Percentiles rank a stretch among this genome's conserved stretches.
These are phyloP conservation scores for Talaromyces nanjingensis DNA, from an alignment of 495 filamentous ascomycete genomes.

Conservation along the genomic window DNA sequence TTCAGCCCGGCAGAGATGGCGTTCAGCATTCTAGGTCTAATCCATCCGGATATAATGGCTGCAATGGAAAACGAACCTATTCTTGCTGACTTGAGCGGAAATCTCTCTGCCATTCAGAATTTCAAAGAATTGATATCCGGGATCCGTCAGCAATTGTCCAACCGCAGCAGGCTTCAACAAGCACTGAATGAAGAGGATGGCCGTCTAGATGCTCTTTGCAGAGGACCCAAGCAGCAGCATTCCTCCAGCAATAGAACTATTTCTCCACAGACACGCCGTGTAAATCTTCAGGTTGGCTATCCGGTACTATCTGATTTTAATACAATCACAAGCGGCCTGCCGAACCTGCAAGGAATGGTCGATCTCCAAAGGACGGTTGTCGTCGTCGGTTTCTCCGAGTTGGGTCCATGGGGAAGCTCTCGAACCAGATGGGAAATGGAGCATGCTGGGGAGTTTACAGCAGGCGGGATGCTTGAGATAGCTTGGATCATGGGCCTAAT, in stretches of 20 bases:
- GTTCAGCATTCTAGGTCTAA: slow-evolving; percentile 13
- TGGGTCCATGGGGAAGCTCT: slow-evolving; percentile 18
- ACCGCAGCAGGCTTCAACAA: slow-evolving; percentile 55
- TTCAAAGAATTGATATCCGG: neutral
- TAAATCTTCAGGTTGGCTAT: slow-evolving; percentile 5
- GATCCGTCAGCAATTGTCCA: slow-evolving; percentile 58
- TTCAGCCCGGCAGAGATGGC: slow-evolving; percentile 20
- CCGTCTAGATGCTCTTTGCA: no score
- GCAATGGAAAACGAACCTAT: slow-evolving; percentile 11
- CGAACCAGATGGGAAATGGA: slow-evolving; percentile 22
- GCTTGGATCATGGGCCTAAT: slow-evolving; percentile 20
- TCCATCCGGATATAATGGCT: slow-evolving; percentile 3
- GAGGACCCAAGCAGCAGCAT: no score
- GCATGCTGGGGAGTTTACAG: slow-evolving; percentile 8
- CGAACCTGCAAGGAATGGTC: slow-evolving; percentile 14
- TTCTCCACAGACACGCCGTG: slow-evolving; percentile 34
- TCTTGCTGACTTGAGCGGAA: slow-evolving; percentile 15
- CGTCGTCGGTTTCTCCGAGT: slow-evolving; percentile 16
- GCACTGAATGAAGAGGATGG: slow-evolving; percentile 12
- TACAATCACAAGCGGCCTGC: neutral
- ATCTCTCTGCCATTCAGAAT: slow-evolving; percentile 7
- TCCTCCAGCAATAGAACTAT: neutral
- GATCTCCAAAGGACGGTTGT: slow-evolving; percentile 16
- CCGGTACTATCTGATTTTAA: slow-evolving; percentile 10
- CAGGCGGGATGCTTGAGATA: slow-evolving; percentile 15